A percentile compares a stretch with the other conserved stretches of the same genome.
These are phyloP conservation scores for Suillus sp. DNA, from an alignment of 768 basidiomycete genomes.

Conservation along the genomic window DNA sequence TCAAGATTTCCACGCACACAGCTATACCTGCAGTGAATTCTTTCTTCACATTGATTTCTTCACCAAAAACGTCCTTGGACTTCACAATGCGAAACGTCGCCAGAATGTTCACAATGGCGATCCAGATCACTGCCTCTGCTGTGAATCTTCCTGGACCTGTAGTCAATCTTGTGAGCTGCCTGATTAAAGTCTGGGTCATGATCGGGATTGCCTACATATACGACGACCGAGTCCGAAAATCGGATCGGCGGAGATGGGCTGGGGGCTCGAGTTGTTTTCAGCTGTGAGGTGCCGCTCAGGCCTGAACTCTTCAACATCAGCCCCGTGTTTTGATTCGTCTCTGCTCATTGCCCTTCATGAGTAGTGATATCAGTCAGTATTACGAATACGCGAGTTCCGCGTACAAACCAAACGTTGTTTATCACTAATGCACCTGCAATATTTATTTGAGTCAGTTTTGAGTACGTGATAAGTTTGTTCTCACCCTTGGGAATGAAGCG, in stretches of 20 bases:
- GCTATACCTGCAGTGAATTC: conserved; percentile 28
- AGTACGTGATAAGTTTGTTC: background rate
- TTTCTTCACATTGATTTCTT: conserved; percentile 24
- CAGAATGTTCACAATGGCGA: conserved; percentile 25
- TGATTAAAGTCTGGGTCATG: background rate
- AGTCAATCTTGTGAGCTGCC: background rate
- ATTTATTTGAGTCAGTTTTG: background rate
- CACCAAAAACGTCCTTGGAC: conserved; percentile 25
- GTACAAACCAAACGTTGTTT: conserved; percentile 38
- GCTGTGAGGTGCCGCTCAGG: conserved; percentile 29
- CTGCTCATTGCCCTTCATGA: conserved; percentile 26
- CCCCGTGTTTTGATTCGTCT: conserved; percentile 20
- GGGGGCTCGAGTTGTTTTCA: background rate
- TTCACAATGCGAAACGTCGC: conserved; percentile 24
- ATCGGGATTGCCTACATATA: conserved; percentile 21
- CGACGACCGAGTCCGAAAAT: conserved; percentile 30
- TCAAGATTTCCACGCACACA: conserved; percentile 15
- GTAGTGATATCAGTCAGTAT: background rate
- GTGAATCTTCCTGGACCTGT: conserved; percentile 27
- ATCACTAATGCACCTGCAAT: conserved; percentile 32
- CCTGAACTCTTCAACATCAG: conserved; percentile 26
- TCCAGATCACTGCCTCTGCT: conserved; percentile 27
- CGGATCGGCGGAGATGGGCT: conserved; percentile 20
- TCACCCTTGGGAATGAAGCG: conserved; percentile 46
- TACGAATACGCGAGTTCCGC: background rate